Evolutionary conservation across 768 basidiomycete species (phyloP).

Genomic region (Udeniomyces megalosporus): DNA sequence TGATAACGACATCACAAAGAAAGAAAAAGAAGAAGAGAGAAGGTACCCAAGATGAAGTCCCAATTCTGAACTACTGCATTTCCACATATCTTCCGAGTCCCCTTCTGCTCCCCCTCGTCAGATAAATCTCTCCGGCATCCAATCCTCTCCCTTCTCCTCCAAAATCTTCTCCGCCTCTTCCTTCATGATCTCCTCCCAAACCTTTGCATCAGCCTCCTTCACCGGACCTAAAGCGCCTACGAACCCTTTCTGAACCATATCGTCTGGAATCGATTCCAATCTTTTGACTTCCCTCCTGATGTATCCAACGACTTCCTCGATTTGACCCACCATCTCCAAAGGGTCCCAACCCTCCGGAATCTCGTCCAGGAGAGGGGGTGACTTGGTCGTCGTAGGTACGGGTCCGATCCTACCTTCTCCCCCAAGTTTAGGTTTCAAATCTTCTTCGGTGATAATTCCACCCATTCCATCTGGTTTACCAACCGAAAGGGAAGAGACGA

Average conservation of each 20-base stretch:
- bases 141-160: not conserved
- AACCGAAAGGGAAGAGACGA: conserved; percentile 1
- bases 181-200: conserved; percentile 9
- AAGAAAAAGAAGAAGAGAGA: no score
- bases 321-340: conserved; percentile 1
- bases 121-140: not conserved
- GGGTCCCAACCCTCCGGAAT: conserved; percentile 12
- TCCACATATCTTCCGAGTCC: no score
- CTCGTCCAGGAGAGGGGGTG: conserved; percentile 6
- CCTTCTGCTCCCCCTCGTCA: no score
- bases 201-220: conserved; percentile 2
- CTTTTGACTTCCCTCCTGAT: conserved; percentile 9
- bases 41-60: no score
- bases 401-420: conserved; percentile 16
- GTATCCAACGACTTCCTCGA: conserved; percentile 12
- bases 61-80: no score
- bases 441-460: conserved; percentile 2
- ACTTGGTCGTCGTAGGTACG: conserved; percentile 3
- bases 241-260: not conserved
- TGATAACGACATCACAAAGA: no score
- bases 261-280: conserved; percentile 12
- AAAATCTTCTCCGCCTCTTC: not conserved
- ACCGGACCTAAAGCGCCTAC: conserved; percentile 10
- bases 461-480: conserved; percentile 11
- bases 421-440: conserved; percentile 6